Percentiles rank a stretch among this genome's conserved stretches.
phyloP scores from a whole-genome alignment of 306 rosid genomes.

The Herpetospermum pedunculosum region DNA sequence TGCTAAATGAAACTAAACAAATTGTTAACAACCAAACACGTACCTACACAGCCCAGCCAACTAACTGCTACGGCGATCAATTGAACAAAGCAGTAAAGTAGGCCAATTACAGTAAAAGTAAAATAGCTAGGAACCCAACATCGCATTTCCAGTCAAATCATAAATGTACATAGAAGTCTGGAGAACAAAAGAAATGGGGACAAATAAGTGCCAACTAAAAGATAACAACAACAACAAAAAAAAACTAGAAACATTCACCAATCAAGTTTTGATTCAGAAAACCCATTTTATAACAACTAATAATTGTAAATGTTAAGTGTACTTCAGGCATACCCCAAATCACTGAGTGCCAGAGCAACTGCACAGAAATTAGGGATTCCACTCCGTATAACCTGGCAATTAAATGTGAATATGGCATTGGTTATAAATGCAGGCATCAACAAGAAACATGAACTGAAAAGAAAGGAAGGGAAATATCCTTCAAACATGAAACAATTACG shows the following conservation, averaged over 20 bases:
- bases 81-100: neutral
- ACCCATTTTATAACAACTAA: neutral
- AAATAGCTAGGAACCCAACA: neutral
- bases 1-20: constrained; percentile 13
- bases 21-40: neutral
- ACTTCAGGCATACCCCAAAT: constrained; percentile 58
- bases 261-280: neutral
- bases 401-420: constrained; percentile 5
- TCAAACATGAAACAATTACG: neutral
- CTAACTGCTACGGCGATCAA: neutral
- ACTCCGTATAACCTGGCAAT: constrained; percentile 79
- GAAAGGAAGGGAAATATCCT: neutral
- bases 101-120: neutral
- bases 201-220: neutral
- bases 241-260: neutral
- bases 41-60: neutral
- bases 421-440: constrained; percentile 1
- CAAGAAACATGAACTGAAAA: neutral
- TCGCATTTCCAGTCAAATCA: neutral
- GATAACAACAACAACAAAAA: neutral
- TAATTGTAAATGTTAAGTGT: neutral
- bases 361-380: constrained; percentile 93
- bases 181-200: neutral
- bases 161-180: neutral
- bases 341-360: constrained; percentile 79